These are phyloP conservation scores for Cyclotella cryptica DNA, from an alignment of 108 stramenopile genomes.

Conservation along the genomic window DNA sequence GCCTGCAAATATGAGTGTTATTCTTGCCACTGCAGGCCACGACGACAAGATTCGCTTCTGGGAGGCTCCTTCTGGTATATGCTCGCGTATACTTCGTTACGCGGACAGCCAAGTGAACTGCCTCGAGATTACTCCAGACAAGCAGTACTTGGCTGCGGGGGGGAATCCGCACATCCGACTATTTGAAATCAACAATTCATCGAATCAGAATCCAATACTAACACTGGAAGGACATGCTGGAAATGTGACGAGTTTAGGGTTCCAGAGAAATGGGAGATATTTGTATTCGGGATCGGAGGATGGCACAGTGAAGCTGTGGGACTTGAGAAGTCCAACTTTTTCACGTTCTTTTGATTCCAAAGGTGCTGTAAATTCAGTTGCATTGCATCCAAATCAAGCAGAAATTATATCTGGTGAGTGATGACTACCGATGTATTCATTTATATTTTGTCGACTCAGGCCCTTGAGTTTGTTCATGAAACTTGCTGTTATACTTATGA, in stretches of 20 bases:
- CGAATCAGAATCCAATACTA: constrained; percentile 73
- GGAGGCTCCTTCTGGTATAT: constrained; percentile 95
- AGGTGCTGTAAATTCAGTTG: constrained; percentile 92
- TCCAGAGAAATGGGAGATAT: constrained; percentile 95
- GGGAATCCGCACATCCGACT: constrained; percentile 96
- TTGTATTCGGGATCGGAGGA: constrained; percentile 89
- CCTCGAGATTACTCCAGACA: constrained; percentile 96
- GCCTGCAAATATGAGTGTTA: constrained; percentile 83
- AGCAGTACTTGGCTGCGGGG: constrained; percentile 93
- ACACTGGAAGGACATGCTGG: constrained; percentile 88
- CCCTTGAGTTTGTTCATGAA: too few relatives aligned
- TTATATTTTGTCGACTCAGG: too few relatives aligned
- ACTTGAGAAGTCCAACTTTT: constrained; percentile 86
- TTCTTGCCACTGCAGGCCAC: constrained; percentile 97
- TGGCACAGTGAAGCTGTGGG: constrained; percentile 93
- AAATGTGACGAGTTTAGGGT: constrained; percentile 95
- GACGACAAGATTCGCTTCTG: constrained; percentile 98
- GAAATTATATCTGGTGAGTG: constrained; percentile 87
- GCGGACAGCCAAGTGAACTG: constrained; percentile 95
- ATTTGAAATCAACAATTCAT: constrained; percentile 80
- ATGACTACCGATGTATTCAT: background rate
- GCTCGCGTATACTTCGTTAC: constrained; percentile 89
- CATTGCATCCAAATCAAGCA: constrained; percentile 92
- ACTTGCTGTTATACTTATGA: too few relatives aligned
- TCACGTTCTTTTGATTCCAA: constrained; percentile 91